Evolutionary conservation across 805 yeast genomes (phyloP).

Genomic region (Suhomyces kilbournensis): DNA sequence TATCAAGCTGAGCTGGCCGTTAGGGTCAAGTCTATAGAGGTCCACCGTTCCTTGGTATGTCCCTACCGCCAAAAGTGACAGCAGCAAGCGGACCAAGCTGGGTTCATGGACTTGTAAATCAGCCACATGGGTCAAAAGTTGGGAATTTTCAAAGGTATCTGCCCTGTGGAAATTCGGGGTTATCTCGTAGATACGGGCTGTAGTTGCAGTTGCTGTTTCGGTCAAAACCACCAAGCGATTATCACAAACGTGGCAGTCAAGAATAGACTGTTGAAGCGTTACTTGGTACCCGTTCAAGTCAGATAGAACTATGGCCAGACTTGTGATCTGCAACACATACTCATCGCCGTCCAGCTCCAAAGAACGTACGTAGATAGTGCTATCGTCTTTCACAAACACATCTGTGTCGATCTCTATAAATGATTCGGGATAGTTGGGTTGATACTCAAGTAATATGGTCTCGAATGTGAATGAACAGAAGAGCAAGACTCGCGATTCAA

Average conservation of each 20-base stretch:
- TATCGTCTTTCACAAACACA: conserved; percentile 10
- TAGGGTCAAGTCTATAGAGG: neutral
- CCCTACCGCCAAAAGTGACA: neutral
- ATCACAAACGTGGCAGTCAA: conserved; percentile 11
- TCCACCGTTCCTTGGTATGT: neutral
- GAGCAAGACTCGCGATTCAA: conserved; percentile 20
- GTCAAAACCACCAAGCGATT: conserved; percentile 12
- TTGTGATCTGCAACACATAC: conserved; percentile 26
- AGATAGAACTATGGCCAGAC: conserved; percentile 17
- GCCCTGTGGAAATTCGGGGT: conserved; percentile 1
- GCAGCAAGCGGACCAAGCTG: conserved; percentile 1
- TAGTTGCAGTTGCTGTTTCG: conserved; percentile 8
- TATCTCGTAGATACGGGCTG: conserved; percentile 5
- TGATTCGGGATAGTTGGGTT: conserved; percentile 17
- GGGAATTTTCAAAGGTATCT: neutral
- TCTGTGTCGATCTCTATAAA: conserved; percentile 25
- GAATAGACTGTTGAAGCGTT: conserved; percentile 5
- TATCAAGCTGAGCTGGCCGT: neutral
- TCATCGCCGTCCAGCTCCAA: conserved; percentile 9
- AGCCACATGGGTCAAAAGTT: neutral
- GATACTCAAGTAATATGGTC: conserved; percentile 33
- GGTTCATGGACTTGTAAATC: conserved; percentile 2
- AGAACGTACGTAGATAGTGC: conserved; percentile 13
- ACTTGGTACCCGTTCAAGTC: conserved; percentile 15
- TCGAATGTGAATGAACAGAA: conserved; percentile 39